phyloP scores from a whole-genome alignment of 2,329 filamentous ascomycete species.

The Parascedosporium putredinis region DNA sequence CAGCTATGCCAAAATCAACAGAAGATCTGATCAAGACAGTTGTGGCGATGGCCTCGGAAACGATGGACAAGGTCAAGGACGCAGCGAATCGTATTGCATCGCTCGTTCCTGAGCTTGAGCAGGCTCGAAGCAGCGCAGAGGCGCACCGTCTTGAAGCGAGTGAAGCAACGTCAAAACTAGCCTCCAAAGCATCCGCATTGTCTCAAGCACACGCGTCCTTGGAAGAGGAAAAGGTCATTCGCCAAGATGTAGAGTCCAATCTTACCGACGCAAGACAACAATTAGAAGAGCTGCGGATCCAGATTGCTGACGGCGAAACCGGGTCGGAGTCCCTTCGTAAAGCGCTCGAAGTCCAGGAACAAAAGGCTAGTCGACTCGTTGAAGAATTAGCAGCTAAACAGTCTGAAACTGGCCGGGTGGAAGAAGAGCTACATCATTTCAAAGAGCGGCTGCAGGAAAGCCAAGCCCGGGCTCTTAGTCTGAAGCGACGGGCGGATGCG shows the following conservation, averaged over 20 bases:
- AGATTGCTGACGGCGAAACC: conserved; percentile 73
- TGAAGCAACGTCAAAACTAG: conserved; percentile 39
- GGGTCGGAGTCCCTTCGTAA: conserved; percentile 71
- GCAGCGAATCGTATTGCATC: conserved; percentile 49
- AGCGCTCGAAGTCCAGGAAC: conserved; percentile 65
- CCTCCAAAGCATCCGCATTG: conserved; percentile 38
- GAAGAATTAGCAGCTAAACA: conserved; percentile 65
- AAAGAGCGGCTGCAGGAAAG: conserved; percentile 52
- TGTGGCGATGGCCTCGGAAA: conserved; percentile 43
- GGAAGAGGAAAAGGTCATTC: conserved; percentile 42
- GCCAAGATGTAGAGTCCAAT: conserved; percentile 43
- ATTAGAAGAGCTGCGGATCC: conserved; percentile 55
- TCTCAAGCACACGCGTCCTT: conserved; percentile 44
- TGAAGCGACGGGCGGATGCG: conserved; percentile 52
- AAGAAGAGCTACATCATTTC: conserved; percentile 62
- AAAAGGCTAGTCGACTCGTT: conserved; percentile 54
- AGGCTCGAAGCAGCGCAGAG: conserved; percentile 41
- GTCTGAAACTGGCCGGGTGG: conserved; percentile 63
- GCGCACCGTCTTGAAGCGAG: conserved; percentile 49
- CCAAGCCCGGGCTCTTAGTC: conserved; percentile 38
- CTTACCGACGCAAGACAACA: conserved; percentile 57
- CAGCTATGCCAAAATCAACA: conserved; percentile 43
- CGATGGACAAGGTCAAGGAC: conserved; percentile 49
- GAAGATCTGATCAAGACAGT: conserved; percentile 50
- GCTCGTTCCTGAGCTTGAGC: conserved; percentile 53